Base-by-base conservation (phyloP, 805 yeast species). In the Maudiozyma saulgeensis region DNA sequence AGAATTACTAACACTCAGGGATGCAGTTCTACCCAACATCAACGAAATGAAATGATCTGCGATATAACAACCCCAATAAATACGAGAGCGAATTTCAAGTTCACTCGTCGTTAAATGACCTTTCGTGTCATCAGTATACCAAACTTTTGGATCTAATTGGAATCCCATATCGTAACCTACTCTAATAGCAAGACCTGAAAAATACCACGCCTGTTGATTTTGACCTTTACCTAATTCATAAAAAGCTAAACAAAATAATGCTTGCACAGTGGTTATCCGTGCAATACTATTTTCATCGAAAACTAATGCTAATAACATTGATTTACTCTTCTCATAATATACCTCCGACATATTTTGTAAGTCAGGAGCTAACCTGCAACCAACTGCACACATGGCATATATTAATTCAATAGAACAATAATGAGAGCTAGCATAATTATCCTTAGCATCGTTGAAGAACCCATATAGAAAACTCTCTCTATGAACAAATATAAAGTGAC, bases 91-190 rank as follows among this genome's bases (percentile, higher is more conserved):
- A 48, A 81, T 78, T 40, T 75, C 78, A 16, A 76, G 68, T 54
- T 79, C 82, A 45, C 79, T 70, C 32, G 73, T 70, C n/a, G 73
- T 68, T 44, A 76, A 60, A 38, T 66, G 65, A 44, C 58, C 60
- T n/a, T 67, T 62, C 18, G 62, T 62, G 34, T 64, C 68, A 12
- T 61, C 66, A 8, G 68, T 56, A 53, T 73, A 73, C 84, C 84
- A 80, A n/a, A 74, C 78, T 51, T 76, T 68, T 1, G 85, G 84
- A 52, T 78, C 74, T 48, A 80, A 64, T 56, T 81, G 84, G 57
- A 80, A 80, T 1, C 85, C 85, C 56, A 81, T 66, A 59, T 80
- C 82, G 54, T 74, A 77, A 1, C 87, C 87, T 70, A 81, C 80
- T 46, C 86, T 64, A 55, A 80, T 73, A 8, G 83, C 85, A 46